A percentile compares a stretch with the other conserved stretches of the same genome.
Evolutionary conservation across 768 basidiomycete species (phyloP).

Genomic region (Leccinum rimulosum): DNA sequence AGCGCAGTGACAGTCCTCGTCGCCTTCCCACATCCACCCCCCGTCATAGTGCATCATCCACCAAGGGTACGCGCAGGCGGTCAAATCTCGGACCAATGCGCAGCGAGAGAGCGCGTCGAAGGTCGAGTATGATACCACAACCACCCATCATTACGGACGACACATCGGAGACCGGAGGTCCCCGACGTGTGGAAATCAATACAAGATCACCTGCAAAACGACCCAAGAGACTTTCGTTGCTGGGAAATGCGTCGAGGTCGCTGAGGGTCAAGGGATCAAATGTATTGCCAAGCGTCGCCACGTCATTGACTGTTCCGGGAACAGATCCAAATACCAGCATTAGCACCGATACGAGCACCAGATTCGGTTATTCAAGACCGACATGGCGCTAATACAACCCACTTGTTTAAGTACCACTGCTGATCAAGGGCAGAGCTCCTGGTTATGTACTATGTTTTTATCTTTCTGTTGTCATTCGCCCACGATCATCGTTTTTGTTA

Average conservation of each 20-base stretch:
- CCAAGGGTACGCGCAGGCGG: slow-evolving; percentile 50
- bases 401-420: slow-evolving; percentile 6
- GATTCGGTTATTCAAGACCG: slow-evolving; percentile 41
- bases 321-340: slow-evolving; percentile 42
- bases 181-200: slow-evolving; percentile 43
- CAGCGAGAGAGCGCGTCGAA: slow-evolving; percentile 65
- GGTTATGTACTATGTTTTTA: slow-evolving; percentile 18
- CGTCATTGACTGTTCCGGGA: slow-evolving; percentile 30
- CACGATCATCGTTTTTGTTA: slow-evolving; percentile 17
- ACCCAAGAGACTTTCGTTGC: slow-evolving; percentile 54
- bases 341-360: slow-evolving; percentile 49
- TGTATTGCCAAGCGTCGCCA: slow-evolving; percentile 29
- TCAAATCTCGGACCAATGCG: slow-evolving; percentile 79
- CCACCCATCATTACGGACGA: slow-evolving; percentile 48
- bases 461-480: slow-evolving; percentile 7
- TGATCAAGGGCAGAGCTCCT: slow-evolving; percentile 12
- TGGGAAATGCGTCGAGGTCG: slow-evolving; percentile 38
- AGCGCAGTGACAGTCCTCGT: slow-evolving; percentile 42
- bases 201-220: slow-evolving; percentile 58
- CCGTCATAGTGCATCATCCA: slow-evolving; percentile 30
- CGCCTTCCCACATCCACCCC: slow-evolving; percentile 50
- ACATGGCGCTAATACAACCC: slow-evolving; percentile 51
- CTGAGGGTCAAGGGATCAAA: slow-evolving; percentile 32
- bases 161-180: slow-evolving; percentile 27
- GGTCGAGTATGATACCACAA: slow-evolving; percentile 82